Conservation (phyloP, 2,329 filamentous ascomycete species). For the Pseudogymnoascus pannorum region DNA sequence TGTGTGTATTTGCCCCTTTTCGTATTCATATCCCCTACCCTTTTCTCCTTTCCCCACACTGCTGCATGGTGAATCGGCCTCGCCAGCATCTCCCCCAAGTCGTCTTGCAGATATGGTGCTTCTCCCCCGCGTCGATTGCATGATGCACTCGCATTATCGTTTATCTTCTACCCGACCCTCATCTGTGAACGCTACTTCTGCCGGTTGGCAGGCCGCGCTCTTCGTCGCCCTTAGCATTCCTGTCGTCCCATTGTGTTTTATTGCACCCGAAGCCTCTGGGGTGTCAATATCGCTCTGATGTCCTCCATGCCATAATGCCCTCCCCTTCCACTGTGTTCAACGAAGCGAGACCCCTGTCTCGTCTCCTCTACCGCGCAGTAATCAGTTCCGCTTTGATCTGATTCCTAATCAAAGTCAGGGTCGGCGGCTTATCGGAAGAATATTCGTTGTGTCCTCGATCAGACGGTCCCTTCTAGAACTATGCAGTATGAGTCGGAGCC, state of each 20-base stretch:
- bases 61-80: too few species aligned
- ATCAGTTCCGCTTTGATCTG: neutral
- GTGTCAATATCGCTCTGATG: neutral
- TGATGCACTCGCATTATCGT: neutral
- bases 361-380: neutral
- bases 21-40: constrained; percentile 24
- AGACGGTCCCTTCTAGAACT: neutral
- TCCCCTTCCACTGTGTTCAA: neutral
- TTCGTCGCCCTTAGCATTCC: neutral
- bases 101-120: too few species aligned
- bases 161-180: neutral
- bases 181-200: neutral
- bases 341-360: neutral
- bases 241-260: neutral
- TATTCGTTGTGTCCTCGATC: neutral
- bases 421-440: neutral
- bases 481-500: neutral
- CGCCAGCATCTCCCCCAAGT: too few species aligned
- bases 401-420: neutral
- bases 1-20: too few species aligned
- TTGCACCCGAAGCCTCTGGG: neutral
- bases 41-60: too few species aligned
- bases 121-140: too few species aligned
- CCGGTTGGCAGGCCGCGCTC: neutral
- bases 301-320: neutral